These are phyloP conservation scores for Pichia ethanolica DNA, from an alignment of 805 yeast species.

Conservation along the genomic window DNA sequence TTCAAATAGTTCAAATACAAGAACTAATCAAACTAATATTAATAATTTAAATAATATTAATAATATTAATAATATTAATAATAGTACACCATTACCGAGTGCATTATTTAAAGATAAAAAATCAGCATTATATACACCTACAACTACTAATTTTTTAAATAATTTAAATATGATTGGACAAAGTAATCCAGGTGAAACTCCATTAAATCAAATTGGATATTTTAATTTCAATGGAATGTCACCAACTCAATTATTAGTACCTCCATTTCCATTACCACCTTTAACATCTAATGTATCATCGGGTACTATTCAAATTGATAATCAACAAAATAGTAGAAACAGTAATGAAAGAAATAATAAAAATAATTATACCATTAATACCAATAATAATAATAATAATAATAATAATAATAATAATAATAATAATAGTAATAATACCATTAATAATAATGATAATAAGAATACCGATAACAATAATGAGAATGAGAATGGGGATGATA, in stretches of 20 bases:
- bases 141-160: conserved; percentile 1
- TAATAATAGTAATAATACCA: not conserved
- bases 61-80: not conserved
- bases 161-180: conserved; percentile 14
- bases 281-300: conserved; percentile 10
- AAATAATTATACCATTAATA: not conserved
- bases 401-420: not conserved
- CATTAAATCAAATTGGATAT: conserved; percentile 16
- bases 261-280: conserved; percentile 18
- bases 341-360: not conserved
- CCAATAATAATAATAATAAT: not conserved
- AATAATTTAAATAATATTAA: conserved; percentile 3
- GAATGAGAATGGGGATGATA: no score
- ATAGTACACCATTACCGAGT: conserved; percentile 3
- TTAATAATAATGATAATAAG: not conserved
- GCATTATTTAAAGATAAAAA: conserved; percentile 5
- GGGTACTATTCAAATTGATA: conserved; percentile 15
- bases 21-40: conserved; percentile 8
- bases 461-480: not conserved
- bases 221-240: conserved; percentile 28
- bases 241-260: conserved; percentile 22
- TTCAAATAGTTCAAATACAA: conserved; percentile 5
- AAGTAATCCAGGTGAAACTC: conserved; percentile 5
- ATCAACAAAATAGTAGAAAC: conserved; percentile 9
- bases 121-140: conserved; percentile 5